phyloP scores from a whole-genome alignment of 805 yeast genomes.

The Candida lessepsii region DNA sequence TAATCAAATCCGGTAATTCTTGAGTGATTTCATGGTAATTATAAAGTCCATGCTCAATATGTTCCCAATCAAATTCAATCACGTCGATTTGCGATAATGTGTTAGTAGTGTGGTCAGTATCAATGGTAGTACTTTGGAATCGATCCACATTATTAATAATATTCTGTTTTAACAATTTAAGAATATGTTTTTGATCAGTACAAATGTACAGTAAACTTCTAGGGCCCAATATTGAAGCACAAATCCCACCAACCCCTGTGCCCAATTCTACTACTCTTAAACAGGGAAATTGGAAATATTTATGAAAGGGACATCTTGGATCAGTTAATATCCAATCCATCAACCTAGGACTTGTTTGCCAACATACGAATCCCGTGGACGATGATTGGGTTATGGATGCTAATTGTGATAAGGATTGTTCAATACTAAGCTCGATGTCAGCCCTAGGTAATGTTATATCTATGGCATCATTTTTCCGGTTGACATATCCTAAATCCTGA shows the following conservation, averaged over 20 bases:
- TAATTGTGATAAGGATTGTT: conserved; percentile 34
- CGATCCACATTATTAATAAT: conserved; percentile 35
- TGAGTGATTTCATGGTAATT: conserved; percentile 17
- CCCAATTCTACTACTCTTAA: conserved; percentile 54
- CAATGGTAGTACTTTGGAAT: conserved; percentile 1
- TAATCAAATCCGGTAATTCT: conserved; percentile 42
- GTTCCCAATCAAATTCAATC: conserved; percentile 64
- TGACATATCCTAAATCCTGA: conserved; percentile 38
- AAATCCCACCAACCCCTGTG: conserved; percentile 56
- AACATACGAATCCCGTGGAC: conserved; percentile 58
- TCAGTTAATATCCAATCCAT: conserved; percentile 52
- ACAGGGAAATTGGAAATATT: conserved; percentile 6
- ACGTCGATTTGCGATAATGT: conserved; percentile 36
- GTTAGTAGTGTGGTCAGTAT: background rate
- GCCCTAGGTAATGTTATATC: conserved; percentile 20
- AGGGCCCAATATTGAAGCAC: conserved; percentile 40
- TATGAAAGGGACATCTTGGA: conserved; percentile 24
- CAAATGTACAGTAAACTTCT: conserved; percentile 43
- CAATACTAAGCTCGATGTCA: conserved; percentile 26
- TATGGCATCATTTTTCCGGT: conserved; percentile 25
- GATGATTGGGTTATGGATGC: conserved; percentile 33
- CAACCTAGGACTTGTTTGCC: conserved; percentile 52
- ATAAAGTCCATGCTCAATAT: conserved; percentile 32
- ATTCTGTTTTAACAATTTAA: conserved; percentile 50
- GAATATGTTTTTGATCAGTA: conserved; percentile 56